Evolutionary conservation across 192 early-diverging fungal species (phyloP).

Genomic region (Coemansia sp.): DNA sequence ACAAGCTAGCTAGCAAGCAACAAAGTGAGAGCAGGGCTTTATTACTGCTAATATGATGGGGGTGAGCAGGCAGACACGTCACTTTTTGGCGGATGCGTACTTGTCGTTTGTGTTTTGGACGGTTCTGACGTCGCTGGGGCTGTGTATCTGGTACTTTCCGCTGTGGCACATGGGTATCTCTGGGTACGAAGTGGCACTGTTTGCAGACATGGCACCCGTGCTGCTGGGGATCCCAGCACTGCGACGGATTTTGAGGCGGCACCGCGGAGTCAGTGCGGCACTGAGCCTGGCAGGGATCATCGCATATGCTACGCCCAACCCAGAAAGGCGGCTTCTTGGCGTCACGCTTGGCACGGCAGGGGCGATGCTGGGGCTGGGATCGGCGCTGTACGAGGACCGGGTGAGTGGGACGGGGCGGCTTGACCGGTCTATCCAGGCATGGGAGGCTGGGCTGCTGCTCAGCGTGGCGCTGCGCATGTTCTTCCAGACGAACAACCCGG

Average conservation of each 20-base stretch:
- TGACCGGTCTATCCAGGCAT: constrained; percentile 65
- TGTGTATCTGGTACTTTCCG: constrained; percentile 81
- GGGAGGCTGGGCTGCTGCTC: constrained; percentile 68
- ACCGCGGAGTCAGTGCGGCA: constrained; percentile 61
- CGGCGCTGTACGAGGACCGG: constrained; percentile 60
- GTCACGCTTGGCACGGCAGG: constrained; percentile 63
- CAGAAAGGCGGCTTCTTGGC: constrained; percentile 61
- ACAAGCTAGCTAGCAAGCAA: neutral
- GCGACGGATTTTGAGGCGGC: constrained; percentile 55
- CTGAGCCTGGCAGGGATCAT: constrained; percentile 65
- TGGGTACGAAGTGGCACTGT: constrained; percentile 73
- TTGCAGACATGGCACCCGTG: constrained; percentile 62
- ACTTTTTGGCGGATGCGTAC: constrained; percentile 68
- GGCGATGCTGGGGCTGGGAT: constrained; percentile 60
- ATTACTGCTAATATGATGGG: neutral
- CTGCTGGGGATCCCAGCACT: constrained; percentile 62
- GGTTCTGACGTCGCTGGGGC: constrained; percentile 70
- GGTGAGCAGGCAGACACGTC: constrained; percentile 19
- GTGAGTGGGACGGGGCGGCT: constrained; percentile 58
- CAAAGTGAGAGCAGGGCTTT: neutral
- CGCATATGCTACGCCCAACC: constrained; percentile 62
- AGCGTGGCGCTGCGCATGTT: constrained; percentile 72
- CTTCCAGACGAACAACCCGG: constrained; percentile 79
- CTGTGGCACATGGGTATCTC: constrained; percentile 86
- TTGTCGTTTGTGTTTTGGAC: constrained; percentile 81